Evolutionary conservation across 495 filamentous ascomycete genomes (phyloP).

Genomic region (Letharia lupina): DNA sequence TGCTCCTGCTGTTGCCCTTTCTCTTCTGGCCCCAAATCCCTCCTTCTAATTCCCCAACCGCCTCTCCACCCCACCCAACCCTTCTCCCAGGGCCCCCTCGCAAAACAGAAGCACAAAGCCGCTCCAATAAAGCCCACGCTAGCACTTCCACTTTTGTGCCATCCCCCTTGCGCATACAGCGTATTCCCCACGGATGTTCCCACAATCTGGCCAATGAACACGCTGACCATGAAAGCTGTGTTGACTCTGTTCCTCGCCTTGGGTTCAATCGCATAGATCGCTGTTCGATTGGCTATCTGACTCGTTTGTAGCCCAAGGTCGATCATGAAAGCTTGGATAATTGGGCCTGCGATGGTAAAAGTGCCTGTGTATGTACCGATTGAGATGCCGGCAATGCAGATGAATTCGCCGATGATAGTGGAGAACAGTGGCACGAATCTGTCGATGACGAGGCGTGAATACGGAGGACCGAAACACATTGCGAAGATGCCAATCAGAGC

Average conservation of each 20-base stretch:
- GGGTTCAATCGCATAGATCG: constrained; percentile 64
- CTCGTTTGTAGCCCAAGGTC: constrained; percentile 68
- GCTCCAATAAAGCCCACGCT: constrained; percentile 58
- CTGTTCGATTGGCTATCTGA: constrained; percentile 65
- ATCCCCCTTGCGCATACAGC: constrained; percentile 60
- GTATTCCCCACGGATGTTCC: constrained; percentile 67
- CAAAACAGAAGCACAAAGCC: constrained; percentile 48
- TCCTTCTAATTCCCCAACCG: constrained; percentile 48
- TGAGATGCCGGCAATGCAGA: constrained; percentile 52
- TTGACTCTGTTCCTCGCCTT: constrained; percentile 70
- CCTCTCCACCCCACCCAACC: constrained; percentile 72
- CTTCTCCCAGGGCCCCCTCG: constrained; percentile 58
- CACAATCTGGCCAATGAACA: constrained; percentile 67
- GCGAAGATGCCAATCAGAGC: constrained; percentile 65
- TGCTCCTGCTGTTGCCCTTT: neutral
- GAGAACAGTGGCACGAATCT: constrained; percentile 56
- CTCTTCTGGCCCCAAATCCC: constrained; percentile 11
- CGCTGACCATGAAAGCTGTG: constrained; percentile 71
- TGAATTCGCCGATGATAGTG: constrained; percentile 51
- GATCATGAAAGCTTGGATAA: constrained; percentile 63
- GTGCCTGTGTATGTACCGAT: constrained; percentile 62
- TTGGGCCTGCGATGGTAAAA: constrained; percentile 61
- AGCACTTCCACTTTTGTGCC: constrained; percentile 58
- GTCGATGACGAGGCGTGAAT: constrained; percentile 63
- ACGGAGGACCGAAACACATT: constrained; percentile 58